Base-by-base conservation (phyloP, 352 stramenopile genomes). In the Globisporangium lucens region DNA sequence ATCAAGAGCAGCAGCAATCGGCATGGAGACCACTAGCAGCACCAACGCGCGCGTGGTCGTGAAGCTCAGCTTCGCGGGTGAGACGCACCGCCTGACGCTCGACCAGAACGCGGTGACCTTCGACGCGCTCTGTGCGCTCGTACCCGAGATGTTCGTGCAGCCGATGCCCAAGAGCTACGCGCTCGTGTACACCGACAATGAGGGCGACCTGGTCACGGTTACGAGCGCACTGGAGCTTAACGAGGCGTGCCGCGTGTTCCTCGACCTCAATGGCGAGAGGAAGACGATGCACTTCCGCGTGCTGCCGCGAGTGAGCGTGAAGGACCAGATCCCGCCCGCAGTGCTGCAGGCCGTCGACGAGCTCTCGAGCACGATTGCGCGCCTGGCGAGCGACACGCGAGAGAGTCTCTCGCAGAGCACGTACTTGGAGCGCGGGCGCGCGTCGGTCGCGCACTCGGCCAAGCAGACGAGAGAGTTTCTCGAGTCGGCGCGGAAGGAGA, bases 171-270 rank as follows among this genome's bases (percentile, higher is more conserved):
- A 53, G 41, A n/a, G 56, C 43, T 91, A 76, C 74, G 74, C 75
- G 60, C 69, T 93, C 27, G 67, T 90, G 57, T 93, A 91, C 75
- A 78, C 75, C 47, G 85, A 93, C 66, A 76, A 91, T 20, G 85
- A 93, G 55, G 75, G 81, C 43, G 85, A 93, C 59, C 68, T 87
- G 36, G 74, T 93, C 36, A 91, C 83, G 12, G 68, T 91, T 6
- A 74, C 71, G 52, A 86, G 74, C 61, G 59, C 74, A 13, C 66
- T 74, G 8, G 85, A 93, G 68, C 75, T 91, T 41, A 55, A 65
- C 20, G 85, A 93, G 46, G 85, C 85, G 12, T 76, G 75, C 22
- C 78, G 75, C 53, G 80, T 91, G 47, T 75, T 86, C 53, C 55
- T 80, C 9, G 65, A 69, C 8, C 73, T 83, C 43, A 73, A 81